Evolutionary conservation across 2,329 filamentous ascomycete species (phyloP).

Genomic region (Leptographium lundbergii): DNA sequence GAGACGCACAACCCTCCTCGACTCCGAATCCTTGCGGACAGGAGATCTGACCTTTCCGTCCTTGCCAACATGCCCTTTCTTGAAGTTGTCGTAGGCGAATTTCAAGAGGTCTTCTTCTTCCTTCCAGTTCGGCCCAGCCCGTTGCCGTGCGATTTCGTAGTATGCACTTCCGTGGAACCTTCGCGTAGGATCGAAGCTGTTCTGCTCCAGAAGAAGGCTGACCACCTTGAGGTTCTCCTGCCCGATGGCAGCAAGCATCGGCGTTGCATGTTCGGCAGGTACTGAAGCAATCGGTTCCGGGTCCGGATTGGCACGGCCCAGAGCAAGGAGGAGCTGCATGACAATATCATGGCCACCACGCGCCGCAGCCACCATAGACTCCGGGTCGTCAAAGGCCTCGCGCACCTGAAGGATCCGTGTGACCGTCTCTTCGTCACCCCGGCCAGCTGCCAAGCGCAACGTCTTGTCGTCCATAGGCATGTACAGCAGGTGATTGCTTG

Average conservation of each 20-base stretch:
- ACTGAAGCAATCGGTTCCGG: conserved; percentile 51
- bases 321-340: conserved; percentile 61
- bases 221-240: conserved; percentile 79
- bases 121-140: conserved; percentile 79
- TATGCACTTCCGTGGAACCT: conserved; percentile 69
- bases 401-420: conserved; percentile 49
- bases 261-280: conserved; percentile 65
- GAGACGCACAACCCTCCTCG: conserved; percentile 28
- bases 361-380: conserved; percentile 81
- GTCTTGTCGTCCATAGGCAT: conserved; percentile 52
- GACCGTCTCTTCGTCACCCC: conserved; percentile 49
- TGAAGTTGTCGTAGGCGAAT: conserved; percentile 56
- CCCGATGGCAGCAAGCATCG: conserved; percentile 88
- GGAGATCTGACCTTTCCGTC: conserved; percentile 37
- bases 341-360: conserved; percentile 84
- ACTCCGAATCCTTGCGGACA: conserved; percentile 26
- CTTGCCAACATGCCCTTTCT: conserved; percentile 34
- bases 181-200: conserved; percentile 69
- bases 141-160: conserved; percentile 71
- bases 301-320: conserved; percentile 54
- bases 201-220: conserved; percentile 63
- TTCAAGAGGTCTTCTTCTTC: conserved; percentile 75
- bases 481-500: conserved; percentile 50
- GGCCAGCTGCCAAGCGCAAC: conserved; percentile 44
- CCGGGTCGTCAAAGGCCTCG: conserved; percentile 56